phyloP scores from a whole-genome alignment of 225 moss, liverwort and hornwort genomes.

The Marchantia polymorpha region DNA sequence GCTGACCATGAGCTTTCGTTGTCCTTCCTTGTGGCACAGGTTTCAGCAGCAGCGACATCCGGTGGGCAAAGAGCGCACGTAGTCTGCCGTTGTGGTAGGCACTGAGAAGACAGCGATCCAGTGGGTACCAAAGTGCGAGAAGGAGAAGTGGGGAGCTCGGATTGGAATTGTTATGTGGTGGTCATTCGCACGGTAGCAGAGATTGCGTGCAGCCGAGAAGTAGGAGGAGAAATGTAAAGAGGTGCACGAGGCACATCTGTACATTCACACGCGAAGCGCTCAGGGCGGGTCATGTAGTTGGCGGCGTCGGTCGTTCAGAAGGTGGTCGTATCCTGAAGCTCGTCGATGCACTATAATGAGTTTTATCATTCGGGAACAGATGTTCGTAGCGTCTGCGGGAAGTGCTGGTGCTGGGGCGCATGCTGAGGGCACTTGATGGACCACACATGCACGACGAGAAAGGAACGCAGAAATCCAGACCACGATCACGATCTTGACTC shows the following conservation, averaged over 20 bases:
- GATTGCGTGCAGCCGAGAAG: neutral
- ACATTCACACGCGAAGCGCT: neutral
- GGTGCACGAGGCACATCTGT: neutral
- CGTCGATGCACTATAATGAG: slow-evolving; percentile 1
- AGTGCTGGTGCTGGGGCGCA: neutral
- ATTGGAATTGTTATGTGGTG: neutral
- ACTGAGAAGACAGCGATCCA: neutral
- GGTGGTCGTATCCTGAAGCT: neutral
- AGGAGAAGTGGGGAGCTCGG: no score
- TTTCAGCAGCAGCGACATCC: neutral
- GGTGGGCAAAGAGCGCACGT: neutral
- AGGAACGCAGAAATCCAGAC: neutral
- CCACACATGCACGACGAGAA: neutral
- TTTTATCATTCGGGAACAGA: neutral
- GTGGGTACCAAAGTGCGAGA: no score
- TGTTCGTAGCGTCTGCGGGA: neutral
- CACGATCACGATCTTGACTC: neutral
- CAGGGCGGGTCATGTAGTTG: no score
- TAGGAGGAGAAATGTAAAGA: neutral
- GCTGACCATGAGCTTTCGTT: neutral
- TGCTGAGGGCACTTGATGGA: slow-evolving; percentile 9
- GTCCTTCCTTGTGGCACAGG: neutral
- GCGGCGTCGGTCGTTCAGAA: no score
- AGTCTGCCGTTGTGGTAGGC: neutral
- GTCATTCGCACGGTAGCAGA: neutral